Evolutionary conservation across 305 asterid genomes (phyloP), one percentile per base, ranked within the genome.

Genomic region (Plantago coronopus): DNA sequence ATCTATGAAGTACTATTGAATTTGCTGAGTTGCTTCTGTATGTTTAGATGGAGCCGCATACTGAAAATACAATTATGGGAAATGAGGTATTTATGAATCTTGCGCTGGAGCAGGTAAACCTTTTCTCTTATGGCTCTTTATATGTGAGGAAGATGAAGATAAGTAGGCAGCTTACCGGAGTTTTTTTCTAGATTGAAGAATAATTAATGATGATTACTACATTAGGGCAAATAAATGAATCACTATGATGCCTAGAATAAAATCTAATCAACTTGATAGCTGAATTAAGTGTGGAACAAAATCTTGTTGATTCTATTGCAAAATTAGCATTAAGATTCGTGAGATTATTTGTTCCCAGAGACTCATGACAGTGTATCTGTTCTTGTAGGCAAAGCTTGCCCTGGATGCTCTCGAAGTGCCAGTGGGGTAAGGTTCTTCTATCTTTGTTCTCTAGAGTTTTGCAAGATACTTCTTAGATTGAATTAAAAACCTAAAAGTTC

Each of bases 391-490:
- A 48, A 81, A 87, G 71, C 83, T 75, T 64, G 95, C 96, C 13
- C 22, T 85, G 70, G 83, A 75, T 48, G 76, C 70, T 70, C 93
- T 83, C 63, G 96, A 90, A 80, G 97, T 85, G 51, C 97, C 97
- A 18, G 89, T 90, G 27, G 96, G 84, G 94, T 84, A 68, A 69
- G 76, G 48, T 71, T 64, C 67, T 59, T 64, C 37, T 38, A 31
- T 17, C 9, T 31, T 47, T 57, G 47, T 53, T 55, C 29, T 54
- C 64, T 14, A 0, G 20, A 53, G 23, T 59, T 57, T 53, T 27
- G 22, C 34, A 25, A 18, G 66, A 21, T 43, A 42, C 51, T 67
- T 54, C 55, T 48, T 21, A 40, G 53, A 21, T 14, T 27, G 50
- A 18, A 63, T 31, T 59, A 51, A 15, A 1, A 72, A 62, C 63